phyloP scores from a whole-genome alignment of 495 filamentous ascomycete species.

The Trichoderma asperelloides region DNA sequence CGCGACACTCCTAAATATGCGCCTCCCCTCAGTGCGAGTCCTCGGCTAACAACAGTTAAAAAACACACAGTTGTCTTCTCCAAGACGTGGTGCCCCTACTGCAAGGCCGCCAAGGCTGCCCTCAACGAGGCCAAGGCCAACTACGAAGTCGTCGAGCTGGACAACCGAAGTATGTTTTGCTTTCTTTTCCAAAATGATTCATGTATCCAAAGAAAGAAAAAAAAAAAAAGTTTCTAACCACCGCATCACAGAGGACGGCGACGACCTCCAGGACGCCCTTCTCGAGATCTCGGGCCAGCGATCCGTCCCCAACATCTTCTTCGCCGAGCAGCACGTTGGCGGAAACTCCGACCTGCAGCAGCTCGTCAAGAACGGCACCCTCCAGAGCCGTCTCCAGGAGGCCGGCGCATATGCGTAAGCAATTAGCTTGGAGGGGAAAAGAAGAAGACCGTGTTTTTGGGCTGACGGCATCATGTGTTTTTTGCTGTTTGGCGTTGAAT shows the following conservation, averaged over 20 bases:
- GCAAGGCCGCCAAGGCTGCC: conserved; percentile 64
- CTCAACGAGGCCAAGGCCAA: conserved; percentile 63
- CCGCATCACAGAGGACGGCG: conserved; percentile 54
- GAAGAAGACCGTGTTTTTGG: not conserved
- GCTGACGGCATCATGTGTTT: not conserved
- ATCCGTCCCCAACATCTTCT: conserved; percentile 94
- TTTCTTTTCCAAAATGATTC: not conserved
- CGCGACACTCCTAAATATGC: too few relatives aligned
- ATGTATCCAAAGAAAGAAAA: too few relatives aligned
- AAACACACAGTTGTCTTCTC: conserved; percentile 73
- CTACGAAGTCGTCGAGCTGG: conserved; percentile 69
- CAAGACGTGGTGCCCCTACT: conserved; percentile 98
- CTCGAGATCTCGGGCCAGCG: conserved; percentile 68
- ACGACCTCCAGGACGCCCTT: conserved; percentile 76
- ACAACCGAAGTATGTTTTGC: conserved; percentile 59
- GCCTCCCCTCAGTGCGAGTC: too few relatives aligned
- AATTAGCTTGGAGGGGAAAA: too few relatives aligned
- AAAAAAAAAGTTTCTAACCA: not conserved
- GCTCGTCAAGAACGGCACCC: conserved; percentile 30
- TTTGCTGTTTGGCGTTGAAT: not conserved
- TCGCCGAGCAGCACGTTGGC: conserved; percentile 81
- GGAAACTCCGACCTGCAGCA: conserved; percentile 91
- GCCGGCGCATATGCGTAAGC: conserved; percentile 21
- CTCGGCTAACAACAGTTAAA: too few relatives aligned
- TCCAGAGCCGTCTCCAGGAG: conserved; percentile 30